Evolutionary conservation across 129 eudicot species (phyloP).

Genomic region (Glebionis coronaria): DNA sequence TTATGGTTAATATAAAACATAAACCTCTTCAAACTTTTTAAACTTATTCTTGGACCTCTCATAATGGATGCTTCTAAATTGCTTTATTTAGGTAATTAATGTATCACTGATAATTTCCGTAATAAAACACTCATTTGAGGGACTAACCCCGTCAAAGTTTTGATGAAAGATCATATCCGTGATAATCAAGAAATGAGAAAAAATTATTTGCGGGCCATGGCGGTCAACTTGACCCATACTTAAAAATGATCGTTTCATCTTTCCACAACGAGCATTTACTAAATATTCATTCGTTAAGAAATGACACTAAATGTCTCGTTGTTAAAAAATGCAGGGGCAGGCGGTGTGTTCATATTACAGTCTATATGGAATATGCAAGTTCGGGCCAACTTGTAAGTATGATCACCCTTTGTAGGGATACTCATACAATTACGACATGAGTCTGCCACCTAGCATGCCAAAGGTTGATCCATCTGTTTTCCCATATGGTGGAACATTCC

Average conservation of each 20-base stretch:
- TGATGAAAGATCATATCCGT: no score
- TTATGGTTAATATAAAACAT: no score
- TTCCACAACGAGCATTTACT: background rate
- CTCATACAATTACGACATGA: conserved; percentile 41
- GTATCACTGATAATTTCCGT: no score
- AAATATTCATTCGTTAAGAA: no score
- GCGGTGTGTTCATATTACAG: conserved; percentile 62
- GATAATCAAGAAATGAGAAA: background rate
- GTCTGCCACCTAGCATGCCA: conserved; percentile 37
- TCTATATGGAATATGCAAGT: conserved; percentile 73
- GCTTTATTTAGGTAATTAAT: background rate
- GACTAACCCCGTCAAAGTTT: no score
- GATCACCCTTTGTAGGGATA: conserved; percentile 80
- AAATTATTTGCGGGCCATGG: background rate
- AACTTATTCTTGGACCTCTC: no score
- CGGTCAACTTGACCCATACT: background rate
- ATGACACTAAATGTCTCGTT: background rate
- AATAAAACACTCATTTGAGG: no score
- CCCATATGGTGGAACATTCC: conserved; percentile 37
- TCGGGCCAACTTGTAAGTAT: conserved; percentile 80
- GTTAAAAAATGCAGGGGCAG: conserved; percentile 57
- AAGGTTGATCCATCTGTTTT: conserved; percentile 33
- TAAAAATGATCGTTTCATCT: background rate
- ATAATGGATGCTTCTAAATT: background rate
- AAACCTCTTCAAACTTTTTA: no score